These are phyloP conservation scores for Ogataea chonburiensis DNA, from an alignment of 805 yeast species.

Conservation along the genomic window DNA sequence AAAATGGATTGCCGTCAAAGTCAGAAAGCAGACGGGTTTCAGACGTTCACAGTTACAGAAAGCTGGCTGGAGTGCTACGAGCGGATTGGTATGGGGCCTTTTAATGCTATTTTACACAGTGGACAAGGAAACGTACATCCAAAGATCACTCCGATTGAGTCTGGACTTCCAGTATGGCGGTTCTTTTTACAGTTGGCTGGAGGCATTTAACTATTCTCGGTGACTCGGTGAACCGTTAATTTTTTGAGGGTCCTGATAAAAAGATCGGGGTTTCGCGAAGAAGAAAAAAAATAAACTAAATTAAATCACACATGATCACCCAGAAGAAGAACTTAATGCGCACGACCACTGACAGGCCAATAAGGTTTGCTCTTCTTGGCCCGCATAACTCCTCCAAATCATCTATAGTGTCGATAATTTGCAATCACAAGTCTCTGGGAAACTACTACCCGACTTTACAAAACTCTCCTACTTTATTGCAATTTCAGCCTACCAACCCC, in stretches of 20 bases:
- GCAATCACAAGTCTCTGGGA: constrained; percentile 41
- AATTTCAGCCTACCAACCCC: constrained; percentile 44
- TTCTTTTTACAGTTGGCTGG: constrained; percentile 37
- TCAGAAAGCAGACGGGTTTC: constrained; percentile 1
- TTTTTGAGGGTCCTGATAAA: constrained; percentile 3
- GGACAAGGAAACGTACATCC: constrained; percentile 57
- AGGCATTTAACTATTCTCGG: constrained; percentile 29
- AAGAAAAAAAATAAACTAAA: constrained; percentile 3
- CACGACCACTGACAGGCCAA: constrained; percentile 31
- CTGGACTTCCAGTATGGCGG: constrained; percentile 74
- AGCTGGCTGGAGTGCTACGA: constrained; percentile 55
- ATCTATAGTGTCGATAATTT: constrained; percentile 31
- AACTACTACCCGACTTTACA: constrained; percentile 74
- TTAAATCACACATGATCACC: constrained; percentile 1
- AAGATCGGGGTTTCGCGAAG: neutral
- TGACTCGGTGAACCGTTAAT: neutral
- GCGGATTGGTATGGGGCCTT: constrained; percentile 67
- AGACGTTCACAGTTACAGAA: constrained; percentile 27
- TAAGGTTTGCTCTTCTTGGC: constrained; percentile 34
- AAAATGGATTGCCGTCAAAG: constrained; percentile 40
- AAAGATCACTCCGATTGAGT: constrained; percentile 61
- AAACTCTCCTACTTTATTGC: constrained; percentile 57
- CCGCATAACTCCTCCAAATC: constrained; percentile 35
- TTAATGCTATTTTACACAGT: constrained; percentile 69
- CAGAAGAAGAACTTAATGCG: constrained; percentile 24